phyloP scores from a whole-genome alignment of 805 yeast genomes.

The Cyberlindnera xishuangbannaensis region DNA sequence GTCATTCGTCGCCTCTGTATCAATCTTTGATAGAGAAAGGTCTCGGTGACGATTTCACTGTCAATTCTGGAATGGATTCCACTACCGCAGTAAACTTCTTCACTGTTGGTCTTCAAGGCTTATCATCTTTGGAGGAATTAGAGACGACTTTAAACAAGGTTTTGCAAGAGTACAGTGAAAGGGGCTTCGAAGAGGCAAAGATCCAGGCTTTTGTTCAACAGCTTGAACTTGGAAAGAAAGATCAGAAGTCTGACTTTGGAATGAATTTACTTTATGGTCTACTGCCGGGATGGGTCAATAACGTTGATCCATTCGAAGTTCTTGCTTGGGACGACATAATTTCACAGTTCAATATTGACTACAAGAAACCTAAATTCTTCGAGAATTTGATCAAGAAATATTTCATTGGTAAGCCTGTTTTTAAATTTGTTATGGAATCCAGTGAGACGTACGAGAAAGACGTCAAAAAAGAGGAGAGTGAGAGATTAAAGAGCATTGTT shows the following conservation, averaged over 20 bases:
- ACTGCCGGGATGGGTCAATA: constrained; percentile 83
- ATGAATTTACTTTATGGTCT: constrained; percentile 65
- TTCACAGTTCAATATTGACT: constrained; percentile 55
- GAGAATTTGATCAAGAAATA: constrained; percentile 50
- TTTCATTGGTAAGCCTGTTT: constrained; percentile 48
- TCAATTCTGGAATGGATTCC: constrained; percentile 83
- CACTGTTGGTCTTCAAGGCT: constrained; percentile 82
- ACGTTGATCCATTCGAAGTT: constrained; percentile 64
- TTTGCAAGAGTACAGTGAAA: constrained; percentile 36
- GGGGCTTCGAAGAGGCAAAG: constrained; percentile 49
- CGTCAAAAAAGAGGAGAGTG: constrained; percentile 50
- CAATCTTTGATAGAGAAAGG: constrained; percentile 83
- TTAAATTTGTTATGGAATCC: constrained; percentile 77
- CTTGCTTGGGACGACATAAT: constrained; percentile 63
- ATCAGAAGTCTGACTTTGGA: constrained; percentile 89
- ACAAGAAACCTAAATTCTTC: constrained; percentile 50
- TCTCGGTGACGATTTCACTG: constrained; percentile 76
- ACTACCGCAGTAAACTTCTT: constrained; percentile 72
- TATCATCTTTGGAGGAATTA: constrained; percentile 43
- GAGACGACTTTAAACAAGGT: constrained; percentile 42
- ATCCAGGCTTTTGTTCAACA: constrained; percentile 89
- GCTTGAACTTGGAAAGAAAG: constrained; percentile 74
- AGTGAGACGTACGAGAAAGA: constrained; percentile 45
- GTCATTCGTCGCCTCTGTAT: constrained; percentile 88
- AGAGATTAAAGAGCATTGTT: constrained; percentile 41